phyloP scores from a whole-genome alignment of 2,329 filamentous ascomycete genomes.

The Xylariomycetidae sp. region DNA sequence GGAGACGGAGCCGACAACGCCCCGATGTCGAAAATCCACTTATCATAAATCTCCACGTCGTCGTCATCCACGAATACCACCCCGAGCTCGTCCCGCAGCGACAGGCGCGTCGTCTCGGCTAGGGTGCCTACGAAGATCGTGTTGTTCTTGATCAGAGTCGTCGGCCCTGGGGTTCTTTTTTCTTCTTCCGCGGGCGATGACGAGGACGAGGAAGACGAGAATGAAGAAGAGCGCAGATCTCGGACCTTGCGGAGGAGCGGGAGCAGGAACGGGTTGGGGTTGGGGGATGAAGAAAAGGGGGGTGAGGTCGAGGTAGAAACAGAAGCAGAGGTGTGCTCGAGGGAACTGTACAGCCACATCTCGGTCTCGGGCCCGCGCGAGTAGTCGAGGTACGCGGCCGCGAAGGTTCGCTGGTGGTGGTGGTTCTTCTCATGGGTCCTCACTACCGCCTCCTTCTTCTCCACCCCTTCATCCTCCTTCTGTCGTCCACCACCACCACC shows the following conservation, averaged over 20 bases:
- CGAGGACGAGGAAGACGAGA: no score
- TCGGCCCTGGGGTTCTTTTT: no score
- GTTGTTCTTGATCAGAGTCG: no score
- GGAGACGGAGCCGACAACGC: slow-evolving; percentile 33
- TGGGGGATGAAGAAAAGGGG: no score
- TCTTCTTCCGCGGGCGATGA: no score
- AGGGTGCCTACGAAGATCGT: slow-evolving; percentile 37
- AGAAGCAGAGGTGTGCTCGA: slow-evolving; percentile 31
- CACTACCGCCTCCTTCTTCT: neutral
- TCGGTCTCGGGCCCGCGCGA: slow-evolving; percentile 59
- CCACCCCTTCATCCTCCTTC: neutral
- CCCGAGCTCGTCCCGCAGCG: slow-evolving; percentile 20
- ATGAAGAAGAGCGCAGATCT: no score
- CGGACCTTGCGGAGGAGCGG: slow-evolving; percentile 15
- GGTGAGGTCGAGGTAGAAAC: no score
- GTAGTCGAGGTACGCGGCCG: slow-evolving; percentile 58
- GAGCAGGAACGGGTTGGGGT: no score
- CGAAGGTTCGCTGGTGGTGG: no score
- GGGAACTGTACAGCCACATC: slow-evolving; percentile 56
- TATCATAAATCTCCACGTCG: slow-evolving; percentile 39
- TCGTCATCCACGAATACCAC: no score
- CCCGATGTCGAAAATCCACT: slow-evolving; percentile 53
- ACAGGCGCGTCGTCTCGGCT: slow-evolving; percentile 32
- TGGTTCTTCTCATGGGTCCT: no score
- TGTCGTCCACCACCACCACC: slow-evolving; percentile 3